Evolutionary conservation across 257 asterid species (phyloP).

Genomic region (Linderniella brevidens): DNA sequence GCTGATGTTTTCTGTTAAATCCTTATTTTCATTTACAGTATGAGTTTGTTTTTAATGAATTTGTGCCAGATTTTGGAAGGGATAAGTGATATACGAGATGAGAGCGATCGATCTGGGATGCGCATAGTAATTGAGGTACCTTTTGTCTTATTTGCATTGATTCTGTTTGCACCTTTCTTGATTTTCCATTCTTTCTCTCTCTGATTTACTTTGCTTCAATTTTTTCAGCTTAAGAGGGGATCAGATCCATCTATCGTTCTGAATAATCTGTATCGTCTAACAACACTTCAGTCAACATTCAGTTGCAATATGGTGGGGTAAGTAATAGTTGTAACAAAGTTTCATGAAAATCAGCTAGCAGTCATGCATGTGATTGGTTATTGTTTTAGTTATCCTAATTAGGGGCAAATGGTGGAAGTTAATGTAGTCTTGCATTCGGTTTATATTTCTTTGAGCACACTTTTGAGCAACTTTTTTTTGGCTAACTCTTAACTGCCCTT

Average conservation of each 20-base stretch:
- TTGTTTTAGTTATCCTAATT: background rate
- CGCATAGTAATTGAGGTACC: slow-evolving; percentile 92
- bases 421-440: background rate
- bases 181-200: slow-evolving; percentile 5
- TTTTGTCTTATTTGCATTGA: slow-evolving; percentile 7
- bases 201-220: slow-evolving; percentile 9
- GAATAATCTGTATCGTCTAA: slow-evolving; percentile 79
- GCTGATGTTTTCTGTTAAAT: too few relatives aligned
- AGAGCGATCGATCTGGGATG: slow-evolving; percentile 98
- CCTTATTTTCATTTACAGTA: background rate
- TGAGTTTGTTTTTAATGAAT: too few relatives aligned
- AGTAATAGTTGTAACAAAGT: slow-evolving; percentile 17
- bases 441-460: background rate
- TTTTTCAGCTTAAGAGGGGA: slow-evolving; percentile 77
- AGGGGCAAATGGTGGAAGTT: too few relatives aligned
- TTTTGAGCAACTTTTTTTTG: too few relatives aligned
- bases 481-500: slow-evolving; percentile 1
- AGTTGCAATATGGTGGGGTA: slow-evolving; percentile 99
- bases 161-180: slow-evolving; percentile 9
- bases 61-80: slow-evolving; percentile 61
- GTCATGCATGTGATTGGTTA: background rate
- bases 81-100: slow-evolving; percentile 95
- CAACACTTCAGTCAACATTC: slow-evolving; percentile 78
- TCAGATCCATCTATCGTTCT: slow-evolving; percentile 72
- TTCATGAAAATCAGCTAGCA: slow-evolving; percentile 1